Base-by-base conservation (phyloP, 2,329 filamentous ascomycete genomes). In the Hymenoscyphus occultus region DNA sequence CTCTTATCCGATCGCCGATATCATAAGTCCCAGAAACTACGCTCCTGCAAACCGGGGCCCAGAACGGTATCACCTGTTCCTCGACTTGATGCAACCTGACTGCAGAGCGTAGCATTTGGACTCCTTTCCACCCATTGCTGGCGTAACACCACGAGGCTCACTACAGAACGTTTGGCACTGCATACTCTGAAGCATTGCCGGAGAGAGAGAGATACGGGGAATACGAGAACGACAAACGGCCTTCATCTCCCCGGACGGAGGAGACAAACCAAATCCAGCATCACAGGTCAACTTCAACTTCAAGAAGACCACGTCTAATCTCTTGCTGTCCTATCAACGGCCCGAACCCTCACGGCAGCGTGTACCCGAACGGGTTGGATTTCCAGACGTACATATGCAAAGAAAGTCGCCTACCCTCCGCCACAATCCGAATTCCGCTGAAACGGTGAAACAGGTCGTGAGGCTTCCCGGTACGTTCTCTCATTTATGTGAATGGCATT, bases 371-470 rank as follows among this genome's bases (percentile, higher is more conserved):
- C 59, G 31, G 65, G 65, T 61, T 57, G 66, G 63, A 59, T 68
- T 62, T 68, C 65, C 64, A 70, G 67, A 64, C 67, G 59, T 69
- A 69, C 68, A 69, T 68, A 72, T 73, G 73, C 72, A 74, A 67
- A 70, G 64, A 64, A 72, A 70, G 65, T 70, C 69, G 28, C 45
- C 31, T 39, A 56, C 54, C 7, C 65, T 56, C 64, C 70, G 70
- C 71, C 70, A 69, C 68, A 62, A 63, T 63, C 68, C 70, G 67
- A 68, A 62, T 64, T 66, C 59, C 60, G 39, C 69, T 32, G 59
- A 40, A 40, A 60, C 22, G 19, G 62, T 63, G 59, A 70, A 69
- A 67, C 66, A 65, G 64, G 65, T 51, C 22, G 45, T 51, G 45
- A 51, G 45, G 45, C 64, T 57, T 59, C 65, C 67, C 65, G 69